A percentile compares a stretch with the other conserved stretches of the same genome.
These are phyloP conservation scores for Chrysoporthe cubensis DNA, from an alignment of 2,329 filamentous ascomycete species.

Conservation along the genomic window DNA sequence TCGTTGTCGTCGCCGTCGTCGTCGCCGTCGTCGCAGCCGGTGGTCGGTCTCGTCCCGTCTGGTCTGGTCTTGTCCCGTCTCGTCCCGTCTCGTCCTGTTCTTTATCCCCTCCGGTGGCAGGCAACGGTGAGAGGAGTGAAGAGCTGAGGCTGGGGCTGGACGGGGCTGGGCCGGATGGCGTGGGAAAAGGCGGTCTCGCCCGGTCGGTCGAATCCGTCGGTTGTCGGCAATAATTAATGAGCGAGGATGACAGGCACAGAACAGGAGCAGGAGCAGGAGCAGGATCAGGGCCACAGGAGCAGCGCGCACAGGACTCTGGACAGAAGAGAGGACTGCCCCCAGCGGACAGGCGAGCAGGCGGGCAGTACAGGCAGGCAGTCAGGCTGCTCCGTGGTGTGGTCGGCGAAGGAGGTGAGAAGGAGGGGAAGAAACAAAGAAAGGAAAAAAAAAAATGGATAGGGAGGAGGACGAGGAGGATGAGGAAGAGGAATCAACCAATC, in stretches of 20 bases:
- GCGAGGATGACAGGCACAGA: background rate
- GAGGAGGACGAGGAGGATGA: no score
- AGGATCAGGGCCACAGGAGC: no score
- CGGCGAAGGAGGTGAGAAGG: background rate
- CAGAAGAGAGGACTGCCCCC: no score
- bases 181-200: conserved; percentile 9
- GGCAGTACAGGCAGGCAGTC: background rate
- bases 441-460: background rate
- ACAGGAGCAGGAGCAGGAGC: no score
- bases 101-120: background rate
- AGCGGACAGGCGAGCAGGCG: no score
- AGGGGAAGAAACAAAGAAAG: background rate
- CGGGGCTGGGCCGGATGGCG: background rate
- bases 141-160: background rate
- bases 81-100: background rate
- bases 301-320: no score
- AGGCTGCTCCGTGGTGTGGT: background rate
- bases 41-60: background rate
- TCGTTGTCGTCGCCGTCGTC: no score
- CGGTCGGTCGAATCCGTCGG: conserved; percentile 8
- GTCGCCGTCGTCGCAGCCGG: no score
- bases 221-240: conserved; percentile 3
- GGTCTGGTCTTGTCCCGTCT: background rate
- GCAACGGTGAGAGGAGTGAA: no score
- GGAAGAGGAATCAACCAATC: no score